phyloP scores from a whole-genome alignment of 1,284 basidiomycete species.

The Trichosporon inkin region DNA sequence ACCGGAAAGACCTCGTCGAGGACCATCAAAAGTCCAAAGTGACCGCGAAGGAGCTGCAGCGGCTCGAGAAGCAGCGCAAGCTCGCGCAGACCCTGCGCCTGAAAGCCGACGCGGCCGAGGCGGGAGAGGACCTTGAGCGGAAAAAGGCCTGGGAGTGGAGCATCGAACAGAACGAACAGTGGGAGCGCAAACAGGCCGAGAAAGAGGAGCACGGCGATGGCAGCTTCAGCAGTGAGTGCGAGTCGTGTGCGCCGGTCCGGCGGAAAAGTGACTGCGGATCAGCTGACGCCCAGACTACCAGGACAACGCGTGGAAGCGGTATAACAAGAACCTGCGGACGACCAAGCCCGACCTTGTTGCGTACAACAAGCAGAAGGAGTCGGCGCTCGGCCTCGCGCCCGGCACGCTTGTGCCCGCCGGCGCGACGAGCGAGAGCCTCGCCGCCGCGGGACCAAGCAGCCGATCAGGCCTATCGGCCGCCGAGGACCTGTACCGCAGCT shows the following conservation, averaged over 20 bases:
- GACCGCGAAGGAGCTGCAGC: conserved; percentile 68
- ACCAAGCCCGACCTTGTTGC: conserved; percentile 79
- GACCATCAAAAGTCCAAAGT: conserved; percentile 72
- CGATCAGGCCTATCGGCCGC: conserved; percentile 55
- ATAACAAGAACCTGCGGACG: conserved; percentile 81
- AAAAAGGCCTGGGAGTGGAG: conserved; percentile 90
- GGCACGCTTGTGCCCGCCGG: conserved; percentile 56
- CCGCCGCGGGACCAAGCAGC: conserved; percentile 32
- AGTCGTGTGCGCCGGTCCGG: not conserved
- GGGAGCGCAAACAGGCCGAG: conserved; percentile 80
- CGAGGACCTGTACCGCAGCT: conserved; percentile 80
- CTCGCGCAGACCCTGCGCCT: conserved; percentile 80
- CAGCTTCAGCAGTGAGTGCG: conserved; percentile 36
- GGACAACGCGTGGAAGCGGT: conserved; percentile 78
- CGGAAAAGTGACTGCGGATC: not conserved
- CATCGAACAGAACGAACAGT: conserved; percentile 87
- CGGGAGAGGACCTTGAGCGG: conserved; percentile 66
- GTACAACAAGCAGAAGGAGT: conserved; percentile 82
- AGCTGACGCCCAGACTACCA: conserved; percentile 66
- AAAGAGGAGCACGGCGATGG: conserved; percentile 59
- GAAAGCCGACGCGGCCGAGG: conserved; percentile 81
- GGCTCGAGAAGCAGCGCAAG: conserved; percentile 78
- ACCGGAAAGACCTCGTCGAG: conserved; percentile 74
- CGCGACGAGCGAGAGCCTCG: conserved; percentile 42
- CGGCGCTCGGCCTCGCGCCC: conserved; percentile 67